A percentile compares a stretch with the other conserved stretches of the same genome.
Evolutionary conservation across 2,329 filamentous ascomycete species (phyloP).

Genomic region (Cryphonectria parasitica): DNA sequence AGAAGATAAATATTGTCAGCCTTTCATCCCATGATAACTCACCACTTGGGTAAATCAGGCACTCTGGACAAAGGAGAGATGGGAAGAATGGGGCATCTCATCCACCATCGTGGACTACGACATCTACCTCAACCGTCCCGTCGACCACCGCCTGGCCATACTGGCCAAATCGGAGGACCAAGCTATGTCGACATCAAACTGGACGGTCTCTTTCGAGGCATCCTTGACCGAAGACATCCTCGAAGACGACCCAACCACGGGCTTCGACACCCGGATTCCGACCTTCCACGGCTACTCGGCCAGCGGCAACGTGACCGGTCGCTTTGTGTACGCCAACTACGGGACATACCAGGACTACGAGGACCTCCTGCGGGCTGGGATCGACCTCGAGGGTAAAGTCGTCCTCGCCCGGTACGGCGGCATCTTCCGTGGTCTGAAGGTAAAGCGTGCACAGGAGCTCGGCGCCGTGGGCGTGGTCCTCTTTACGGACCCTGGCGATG

Average conservation of each 20-base stretch:
- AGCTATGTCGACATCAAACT: constrained; percentile 39
- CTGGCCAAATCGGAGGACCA: constrained; percentile 52
- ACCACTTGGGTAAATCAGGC: constrained; percentile 51
- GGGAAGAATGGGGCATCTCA: constrained; percentile 72
- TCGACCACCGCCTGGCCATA: constrained; percentile 70
- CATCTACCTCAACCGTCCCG: constrained; percentile 77
- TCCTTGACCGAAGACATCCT: constrained; percentile 83
- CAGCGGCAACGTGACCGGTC: constrained; percentile 73
- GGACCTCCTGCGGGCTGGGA: constrained; percentile 67
- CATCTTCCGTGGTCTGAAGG: constrained; percentile 79
- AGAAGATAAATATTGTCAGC: background rate
- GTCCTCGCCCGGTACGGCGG: constrained; percentile 76
- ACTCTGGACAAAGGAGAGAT: constrained; percentile 74
- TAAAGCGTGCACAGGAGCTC: constrained; percentile 79
- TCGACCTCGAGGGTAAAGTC: constrained; percentile 76
- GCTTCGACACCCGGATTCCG: constrained; percentile 72
- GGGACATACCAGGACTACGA: constrained; percentile 76
- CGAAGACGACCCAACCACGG: constrained; percentile 79
- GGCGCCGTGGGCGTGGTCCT: constrained; percentile 75
- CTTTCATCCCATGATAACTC: background rate
- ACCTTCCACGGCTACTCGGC: constrained; percentile 86
- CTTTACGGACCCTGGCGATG: constrained; percentile 76
- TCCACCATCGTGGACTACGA: constrained; percentile 72
- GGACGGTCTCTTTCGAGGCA: constrained; percentile 76
- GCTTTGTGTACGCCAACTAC: constrained; percentile 78